These are phyloP conservation scores for Pleurotus platypus DNA, from an alignment of 768 basidiomycete genomes.

Conservation along the genomic window DNA sequence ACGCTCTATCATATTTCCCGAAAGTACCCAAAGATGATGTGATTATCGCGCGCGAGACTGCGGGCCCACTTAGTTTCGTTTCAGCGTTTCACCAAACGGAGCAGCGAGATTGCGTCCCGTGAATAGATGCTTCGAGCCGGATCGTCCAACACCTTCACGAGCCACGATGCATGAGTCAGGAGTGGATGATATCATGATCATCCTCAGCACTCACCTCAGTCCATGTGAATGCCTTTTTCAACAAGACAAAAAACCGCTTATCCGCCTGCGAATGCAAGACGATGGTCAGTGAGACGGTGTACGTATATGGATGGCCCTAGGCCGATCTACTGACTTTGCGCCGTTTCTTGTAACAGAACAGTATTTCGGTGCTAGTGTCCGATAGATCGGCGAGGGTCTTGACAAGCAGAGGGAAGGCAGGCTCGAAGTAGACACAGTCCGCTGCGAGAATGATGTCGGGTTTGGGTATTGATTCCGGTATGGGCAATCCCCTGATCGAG, in stretches of 20 bases:
- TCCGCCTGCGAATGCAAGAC: conserved; percentile 58
- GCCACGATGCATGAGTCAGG: not conserved
- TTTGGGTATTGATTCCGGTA: conserved; percentile 41
- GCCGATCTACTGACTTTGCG: conserved; percentile 56
- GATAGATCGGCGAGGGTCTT: conserved; percentile 70
- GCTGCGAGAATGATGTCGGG: conserved; percentile 82
- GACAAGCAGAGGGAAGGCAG: conserved; percentile 85
- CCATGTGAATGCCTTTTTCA: conserved; percentile 80
- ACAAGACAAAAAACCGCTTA: conserved; percentile 76
- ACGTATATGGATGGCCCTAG: not conserved
- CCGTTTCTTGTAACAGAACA: conserved; percentile 94
- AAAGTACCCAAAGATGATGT: too few species aligned
- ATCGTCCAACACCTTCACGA: conserved; percentile 56
- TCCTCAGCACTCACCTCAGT: conserved; percentile 38
- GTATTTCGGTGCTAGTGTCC: conserved; percentile 54
- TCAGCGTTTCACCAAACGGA: conserved; percentile 24
- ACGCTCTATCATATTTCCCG: too few species aligned
- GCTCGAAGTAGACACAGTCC: conserved; percentile 96
- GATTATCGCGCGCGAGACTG: too few species aligned
- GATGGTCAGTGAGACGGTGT: not conserved
- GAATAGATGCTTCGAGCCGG: conserved; percentile 53
- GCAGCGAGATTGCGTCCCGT: conserved; percentile 64
- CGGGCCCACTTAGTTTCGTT: not conserved
- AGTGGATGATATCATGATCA: conserved; percentile 5
- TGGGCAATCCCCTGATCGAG: conserved; percentile 56